A percentile compares a stretch with the other conserved stretches of the same genome.
Evolutionary conservation across 306 rosid species (phyloP).

Genomic region (Nissolia schottii): DNA sequence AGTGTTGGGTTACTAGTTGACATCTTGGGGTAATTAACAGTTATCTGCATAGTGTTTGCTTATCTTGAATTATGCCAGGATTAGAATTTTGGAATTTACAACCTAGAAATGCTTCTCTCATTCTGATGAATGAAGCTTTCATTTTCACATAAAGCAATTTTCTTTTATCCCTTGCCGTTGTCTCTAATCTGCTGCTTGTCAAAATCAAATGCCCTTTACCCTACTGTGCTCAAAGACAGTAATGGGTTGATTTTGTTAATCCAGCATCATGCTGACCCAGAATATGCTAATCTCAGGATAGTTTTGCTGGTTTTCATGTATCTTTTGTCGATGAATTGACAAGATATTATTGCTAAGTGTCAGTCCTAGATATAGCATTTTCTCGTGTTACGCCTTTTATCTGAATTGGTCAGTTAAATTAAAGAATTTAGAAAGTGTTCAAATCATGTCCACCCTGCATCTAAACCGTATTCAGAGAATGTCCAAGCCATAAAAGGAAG

Average conservation of each 20-base stretch:
- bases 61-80: constrained; percentile 38
- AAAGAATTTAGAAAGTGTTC: too few relatives aligned
- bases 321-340: too few relatives aligned
- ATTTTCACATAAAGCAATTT: too few relatives aligned
- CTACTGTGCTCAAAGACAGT: constrained; percentile 31
- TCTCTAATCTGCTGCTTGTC: not conserved
- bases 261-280: constrained; percentile 15
- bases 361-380: too few relatives aligned
- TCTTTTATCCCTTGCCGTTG: not conserved
- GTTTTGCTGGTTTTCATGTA: too few relatives aligned
- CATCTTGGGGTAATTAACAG: constrained; percentile 27
- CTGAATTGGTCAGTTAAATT: too few relatives aligned
- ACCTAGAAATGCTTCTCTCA: too few relatives aligned
- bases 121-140: not conserved
- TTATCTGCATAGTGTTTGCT: constrained; percentile 30
- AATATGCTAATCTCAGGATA: not conserved
- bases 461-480: too few relatives aligned
- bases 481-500: too few relatives aligned
- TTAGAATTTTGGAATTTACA: constrained; percentile 41
- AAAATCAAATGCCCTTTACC: constrained; percentile 23
- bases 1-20: constrained; percentile 5
- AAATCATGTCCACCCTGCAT: too few relatives aligned
- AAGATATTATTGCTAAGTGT: too few relatives aligned
- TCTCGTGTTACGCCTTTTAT: too few relatives aligned
- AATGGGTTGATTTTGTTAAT: constrained; percentile 25